Conservation (phyloP, 768 basidiomycete species). For the Mycena belliarum region DNA sequence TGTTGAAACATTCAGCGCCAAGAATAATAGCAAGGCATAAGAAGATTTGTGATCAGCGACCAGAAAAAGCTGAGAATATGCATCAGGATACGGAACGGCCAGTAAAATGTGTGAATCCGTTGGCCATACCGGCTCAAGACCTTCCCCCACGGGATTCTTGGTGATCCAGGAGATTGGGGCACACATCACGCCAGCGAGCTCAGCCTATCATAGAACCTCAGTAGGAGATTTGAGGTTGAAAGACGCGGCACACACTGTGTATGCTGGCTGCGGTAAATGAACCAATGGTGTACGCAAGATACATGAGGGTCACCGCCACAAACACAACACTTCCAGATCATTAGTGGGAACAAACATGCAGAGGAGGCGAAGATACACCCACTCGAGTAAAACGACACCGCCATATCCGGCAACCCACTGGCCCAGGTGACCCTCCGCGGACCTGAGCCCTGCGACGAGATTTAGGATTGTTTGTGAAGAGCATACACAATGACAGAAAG, state of each 20-base stretch:
- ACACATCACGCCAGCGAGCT: conserved; percentile 7
- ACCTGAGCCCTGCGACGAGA: conserved; percentile 1
- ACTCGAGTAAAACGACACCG: neutral
- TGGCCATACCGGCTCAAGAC: conserved; percentile 10
- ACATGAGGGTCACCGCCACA: conserved; percentile 1
- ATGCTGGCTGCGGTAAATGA: neutral
- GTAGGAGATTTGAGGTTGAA: neutral
- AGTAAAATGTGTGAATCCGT: no score
- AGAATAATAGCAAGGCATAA: neutral
- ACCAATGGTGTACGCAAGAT: neutral
- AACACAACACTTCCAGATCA: neutral
- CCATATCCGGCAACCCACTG: conserved; percentile 7
- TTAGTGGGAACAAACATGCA: neutral
- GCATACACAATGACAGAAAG: no score
- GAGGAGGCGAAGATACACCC: neutral
- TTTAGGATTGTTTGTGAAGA: neutral
- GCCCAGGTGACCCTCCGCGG: conserved; percentile 1
- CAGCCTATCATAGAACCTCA: neutral
- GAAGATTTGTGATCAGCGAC: conserved; percentile 7
- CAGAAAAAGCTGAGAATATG: conserved; percentile 14
- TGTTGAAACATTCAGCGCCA: neutral
- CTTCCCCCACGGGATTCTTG: conserved; percentile 4
- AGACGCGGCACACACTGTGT: conserved; percentile 7
- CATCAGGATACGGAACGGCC: neutral
- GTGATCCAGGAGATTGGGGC: conserved; percentile 11